phyloP scores from a whole-genome alignment of 163 green algal species.

The Chloromonas sp. region DNA sequence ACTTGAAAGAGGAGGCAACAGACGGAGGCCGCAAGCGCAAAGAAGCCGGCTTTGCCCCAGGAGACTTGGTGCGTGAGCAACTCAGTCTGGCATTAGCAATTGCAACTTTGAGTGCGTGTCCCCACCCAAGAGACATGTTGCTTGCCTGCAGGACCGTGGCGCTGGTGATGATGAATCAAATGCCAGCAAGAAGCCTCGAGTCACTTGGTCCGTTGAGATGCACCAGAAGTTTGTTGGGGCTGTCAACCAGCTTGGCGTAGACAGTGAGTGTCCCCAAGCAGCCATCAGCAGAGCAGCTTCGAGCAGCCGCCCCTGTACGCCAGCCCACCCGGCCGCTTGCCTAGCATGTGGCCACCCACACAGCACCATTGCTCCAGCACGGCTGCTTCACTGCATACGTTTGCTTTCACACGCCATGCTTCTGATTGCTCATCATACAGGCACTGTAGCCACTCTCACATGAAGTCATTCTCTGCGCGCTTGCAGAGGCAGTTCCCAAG shows the following conservation, averaged over 20 bases:
- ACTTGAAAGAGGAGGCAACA: conserved; percentile 15
- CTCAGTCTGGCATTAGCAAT: neutral
- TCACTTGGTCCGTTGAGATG: conserved; percentile 95
- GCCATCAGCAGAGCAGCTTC: neutral
- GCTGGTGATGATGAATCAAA: conserved; percentile 19
- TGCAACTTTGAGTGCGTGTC: neutral
- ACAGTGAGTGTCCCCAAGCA: conserved; percentile 64
- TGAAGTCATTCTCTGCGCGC: neutral
- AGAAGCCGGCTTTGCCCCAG: conserved; percentile 1
- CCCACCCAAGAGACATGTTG: neutral
- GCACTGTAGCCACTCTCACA: neutral
- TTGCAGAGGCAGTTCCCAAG: conserved; percentile 88
- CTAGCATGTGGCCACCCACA: neutral
- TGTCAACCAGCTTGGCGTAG: conserved; percentile 92
- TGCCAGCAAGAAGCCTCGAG: conserved; percentile 80
- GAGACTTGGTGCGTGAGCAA: conserved; percentile 10
- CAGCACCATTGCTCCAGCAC: neutral
- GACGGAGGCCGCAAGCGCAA: conserved; percentile 22
- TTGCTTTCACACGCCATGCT: neutral
- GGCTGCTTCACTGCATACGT: neutral
- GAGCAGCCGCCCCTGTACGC: neutral
- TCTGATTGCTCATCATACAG: neutral
- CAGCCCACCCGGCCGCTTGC: too few relatives aligned
- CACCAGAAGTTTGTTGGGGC: conserved; percentile 96
- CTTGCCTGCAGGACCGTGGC: neutral